phyloP scores from a whole-genome alignment of 2,329 filamentous ascomycete species.

The Diplodia sapinea region DNA sequence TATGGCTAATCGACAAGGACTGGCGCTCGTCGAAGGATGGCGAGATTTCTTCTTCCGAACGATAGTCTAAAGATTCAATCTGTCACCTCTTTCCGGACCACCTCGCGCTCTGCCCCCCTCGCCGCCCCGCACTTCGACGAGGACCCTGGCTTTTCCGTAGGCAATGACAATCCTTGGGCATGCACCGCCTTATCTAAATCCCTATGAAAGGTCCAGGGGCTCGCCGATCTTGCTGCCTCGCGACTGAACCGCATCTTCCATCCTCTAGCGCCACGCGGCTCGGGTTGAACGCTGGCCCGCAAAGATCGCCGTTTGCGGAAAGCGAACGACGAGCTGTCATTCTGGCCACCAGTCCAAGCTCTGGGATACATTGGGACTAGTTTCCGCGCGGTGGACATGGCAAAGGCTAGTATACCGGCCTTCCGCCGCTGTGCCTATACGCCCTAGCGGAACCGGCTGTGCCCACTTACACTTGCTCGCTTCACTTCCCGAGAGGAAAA shows the following conservation, averaged over 20 bases:
- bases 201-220: neutral
- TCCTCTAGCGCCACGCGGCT: neutral
- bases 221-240: neutral
- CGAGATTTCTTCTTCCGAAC: neutral
- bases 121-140: neutral
- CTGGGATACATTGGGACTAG: neutral
- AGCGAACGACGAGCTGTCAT: neutral
- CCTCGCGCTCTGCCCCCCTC: neutral
- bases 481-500: neutral
- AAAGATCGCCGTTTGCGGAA: neutral
- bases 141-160: neutral
- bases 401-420: neutral
- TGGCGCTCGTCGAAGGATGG: neutral
- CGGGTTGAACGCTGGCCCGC: neutral
- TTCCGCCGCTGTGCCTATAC: neutral
- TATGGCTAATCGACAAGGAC: neutral
- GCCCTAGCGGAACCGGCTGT: neutral
- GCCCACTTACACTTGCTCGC: neutral
- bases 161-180: neutral
- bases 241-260: neutral
- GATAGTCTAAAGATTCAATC: conserved; percentile 5
- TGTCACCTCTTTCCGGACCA: neutral
- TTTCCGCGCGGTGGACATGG: neutral
- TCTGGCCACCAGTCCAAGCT: neutral
- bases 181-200: neutral